Conservation (phyloP, 495 filamentous ascomycete species). For the Xylaria bambusicola region DNA sequence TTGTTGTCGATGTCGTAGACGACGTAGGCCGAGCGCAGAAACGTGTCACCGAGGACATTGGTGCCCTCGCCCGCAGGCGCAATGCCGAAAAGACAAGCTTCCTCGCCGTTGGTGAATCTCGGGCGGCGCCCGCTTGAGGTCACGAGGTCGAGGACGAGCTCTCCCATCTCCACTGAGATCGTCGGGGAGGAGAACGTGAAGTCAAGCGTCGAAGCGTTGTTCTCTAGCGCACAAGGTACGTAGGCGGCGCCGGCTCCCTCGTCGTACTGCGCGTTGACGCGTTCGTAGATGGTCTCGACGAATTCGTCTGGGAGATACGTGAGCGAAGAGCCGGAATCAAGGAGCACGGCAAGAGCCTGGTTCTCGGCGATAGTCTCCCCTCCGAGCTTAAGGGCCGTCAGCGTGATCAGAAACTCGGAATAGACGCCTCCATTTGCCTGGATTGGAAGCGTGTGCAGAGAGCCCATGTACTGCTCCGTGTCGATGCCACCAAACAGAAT, state of each 20-base stretch:
- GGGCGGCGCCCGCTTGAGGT: slow-evolving; percentile 49
- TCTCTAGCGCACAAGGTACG: slow-evolving; percentile 70
- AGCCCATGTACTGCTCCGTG: slow-evolving; percentile 71
- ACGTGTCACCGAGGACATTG: slow-evolving; percentile 85
- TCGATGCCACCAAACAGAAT: slow-evolving; percentile 95
- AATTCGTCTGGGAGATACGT: slow-evolving; percentile 80
- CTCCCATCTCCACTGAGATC: slow-evolving; percentile 73
- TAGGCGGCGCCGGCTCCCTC: slow-evolving; percentile 58
- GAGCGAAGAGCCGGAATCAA: slow-evolving; percentile 91
- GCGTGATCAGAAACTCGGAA: slow-evolving; percentile 78
- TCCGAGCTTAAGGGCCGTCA: slow-evolving; percentile 58
- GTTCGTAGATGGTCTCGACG: slow-evolving; percentile 62
- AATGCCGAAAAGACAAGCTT: slow-evolving; percentile 76
- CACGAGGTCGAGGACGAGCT: slow-evolving; percentile 72
- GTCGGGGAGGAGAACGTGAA: slow-evolving; percentile 69
- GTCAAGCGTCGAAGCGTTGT: slow-evolving; percentile 57
- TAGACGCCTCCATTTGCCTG: slow-evolving; percentile 59
- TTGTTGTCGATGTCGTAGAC: slow-evolving; percentile 91
- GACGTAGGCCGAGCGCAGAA: slow-evolving; percentile 87
- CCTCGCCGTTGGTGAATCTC: slow-evolving; percentile 61
- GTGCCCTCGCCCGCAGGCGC: slow-evolving; percentile 65
- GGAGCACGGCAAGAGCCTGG: slow-evolving; percentile 68
- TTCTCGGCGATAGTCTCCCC: slow-evolving; percentile 51
- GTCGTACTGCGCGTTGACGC: slow-evolving; percentile 66
- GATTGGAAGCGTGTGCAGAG: slow-evolving; percentile 75